A percentile compares a stretch with the other conserved stretches of the same genome.
phyloP scores from a whole-genome alignment of 2,329 filamentous ascomycete genomes.

The Amphichorda felina region DNA sequence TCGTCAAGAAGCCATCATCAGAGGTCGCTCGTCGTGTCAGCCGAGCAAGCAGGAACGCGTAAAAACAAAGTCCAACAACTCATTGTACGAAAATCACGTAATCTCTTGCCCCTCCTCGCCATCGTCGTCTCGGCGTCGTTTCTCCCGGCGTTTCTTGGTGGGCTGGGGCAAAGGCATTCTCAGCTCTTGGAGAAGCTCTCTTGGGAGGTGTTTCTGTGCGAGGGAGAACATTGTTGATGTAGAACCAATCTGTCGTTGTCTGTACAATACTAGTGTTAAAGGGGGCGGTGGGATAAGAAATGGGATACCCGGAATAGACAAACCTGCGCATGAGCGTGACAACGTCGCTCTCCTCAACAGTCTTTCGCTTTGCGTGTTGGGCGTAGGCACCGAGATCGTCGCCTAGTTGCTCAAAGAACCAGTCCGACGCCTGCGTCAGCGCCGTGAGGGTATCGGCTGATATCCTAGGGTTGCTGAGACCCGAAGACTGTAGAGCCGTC shows the following conservation, averaged over 20 bases:
- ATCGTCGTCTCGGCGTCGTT: slow-evolving; percentile 13
- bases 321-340: slow-evolving; percentile 58
- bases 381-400: slow-evolving; percentile 74
- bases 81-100: slow-evolving; percentile 14
- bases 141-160: slow-evolving; percentile 30
- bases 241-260: slow-evolving; percentile 64
- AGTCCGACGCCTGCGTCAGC: slow-evolving; percentile 72
- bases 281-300: too few species aligned
- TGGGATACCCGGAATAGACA: not conserved
- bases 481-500: slow-evolving; percentile 56
- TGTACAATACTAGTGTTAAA: slow-evolving; percentile 21
- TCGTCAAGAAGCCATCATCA: slow-evolving; percentile 74
- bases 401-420: slow-evolving; percentile 83
- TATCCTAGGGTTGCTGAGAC: slow-evolving; percentile 55
- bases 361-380: slow-evolving; percentile 69
- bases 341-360: slow-evolving; percentile 77
- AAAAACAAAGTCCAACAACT: slow-evolving; percentile 4
- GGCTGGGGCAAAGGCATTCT: slow-evolving; percentile 53
- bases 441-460: slow-evolving; percentile 62
- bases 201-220: slow-evolving; percentile 70
- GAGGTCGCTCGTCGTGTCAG: slow-evolving; percentile 63
- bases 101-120: slow-evolving; percentile 24
- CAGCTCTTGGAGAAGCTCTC: slow-evolving; percentile 73
- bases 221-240: slow-evolving; percentile 71
- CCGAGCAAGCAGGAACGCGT: slow-evolving; percentile 44